A percentile compares a stretch with the other conserved stretches of the same genome.
Evolutionary conservation across 73 alveolate species (phyloP).

Genomic region (Paramecium sexaurelia): DNA sequence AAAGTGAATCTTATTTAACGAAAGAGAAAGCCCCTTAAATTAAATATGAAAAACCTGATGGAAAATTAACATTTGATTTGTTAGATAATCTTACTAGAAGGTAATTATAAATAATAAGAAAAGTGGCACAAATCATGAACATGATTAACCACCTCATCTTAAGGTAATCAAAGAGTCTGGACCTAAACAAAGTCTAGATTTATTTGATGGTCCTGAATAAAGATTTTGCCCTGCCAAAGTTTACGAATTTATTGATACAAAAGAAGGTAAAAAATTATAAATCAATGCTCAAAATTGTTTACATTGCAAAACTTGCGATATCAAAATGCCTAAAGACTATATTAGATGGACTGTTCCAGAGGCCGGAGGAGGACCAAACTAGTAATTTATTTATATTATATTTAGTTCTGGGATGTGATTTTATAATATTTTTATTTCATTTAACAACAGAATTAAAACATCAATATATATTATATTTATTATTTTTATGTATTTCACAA

Average conservation of each 20-base stretch:
- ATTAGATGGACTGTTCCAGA: conserved; percentile 97
- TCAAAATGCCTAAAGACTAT: conserved; percentile 85
- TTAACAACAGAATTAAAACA: not conserved
- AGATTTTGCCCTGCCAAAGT: conserved; percentile 98
- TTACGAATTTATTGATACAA: conserved; percentile 84
- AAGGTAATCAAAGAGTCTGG: conserved; percentile 79
- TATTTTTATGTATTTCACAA: not conserved
- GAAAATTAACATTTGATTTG: conserved; percentile 91
- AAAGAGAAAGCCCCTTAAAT: conserved; percentile 75
- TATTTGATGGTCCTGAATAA: conserved; percentile 92
- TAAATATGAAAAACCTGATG: conserved; percentile 93
- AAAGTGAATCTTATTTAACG: conserved; percentile 70
- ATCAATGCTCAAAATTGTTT: conserved; percentile 95
- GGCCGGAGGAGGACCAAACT: conserved; percentile 97
- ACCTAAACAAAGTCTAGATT: conserved; percentile 58
- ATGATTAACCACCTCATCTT: conserved; percentile 95
- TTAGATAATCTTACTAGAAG: conserved; percentile 87
- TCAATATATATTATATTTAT: not conserved
- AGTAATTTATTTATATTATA: conserved; percentile 54
- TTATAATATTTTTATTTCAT: not conserved
- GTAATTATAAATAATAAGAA: not conserved
- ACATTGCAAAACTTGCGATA: conserved; percentile 97
- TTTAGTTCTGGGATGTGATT: conserved; percentile 53
- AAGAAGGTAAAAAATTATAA: conserved; percentile 70
- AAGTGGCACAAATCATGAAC: conserved; percentile 94